Base-by-base conservation (phyloP, 371 early-diverging fungal genomes). In the Mucor saturninus region DNA sequence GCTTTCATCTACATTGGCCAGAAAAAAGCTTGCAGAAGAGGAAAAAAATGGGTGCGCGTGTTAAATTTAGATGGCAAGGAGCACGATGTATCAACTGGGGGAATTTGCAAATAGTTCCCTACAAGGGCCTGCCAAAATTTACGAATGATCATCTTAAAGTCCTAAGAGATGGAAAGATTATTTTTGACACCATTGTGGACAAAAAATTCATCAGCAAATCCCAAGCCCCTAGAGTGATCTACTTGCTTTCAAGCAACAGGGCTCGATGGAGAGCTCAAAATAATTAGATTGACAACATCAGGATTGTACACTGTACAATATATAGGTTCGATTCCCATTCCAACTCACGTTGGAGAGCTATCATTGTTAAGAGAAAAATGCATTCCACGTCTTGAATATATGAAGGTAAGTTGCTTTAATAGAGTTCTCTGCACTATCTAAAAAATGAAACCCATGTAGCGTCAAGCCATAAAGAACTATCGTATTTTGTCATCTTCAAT, bases 171-270 rank as follows among this genome's bases (percentile, higher is more conserved):
- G 3, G 21, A 4, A 49, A 49, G 30, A 10, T 49, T 1, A 29
- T 29, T 49, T 9, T 49, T 2, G 28, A 49, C 15, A 30, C 10
- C 9, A 30, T 49, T 3, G 28, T 13, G 3, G 15, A 7, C 29
- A 10, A 7, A 2, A 28, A 49, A 49, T 49, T 15, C 29, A 49
- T 10, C 1, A 49, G 49, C 13, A 30, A 15, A 9, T 49, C 30
- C 7, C 14, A 42, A 6, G 37, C 49, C 29, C 32, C 48, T 14
- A 51, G 60, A 59, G 15, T 61, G 9, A 29, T 61, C 5, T 53
- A 59, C 69, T 45, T 32, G 50, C 29, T 70, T 70, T 38, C 63
- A 70, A 54, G 61, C 62, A 40, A 59, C 54, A 0, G 60, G 62
- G 1, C 50, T 70, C 10, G 63, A 70, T 43, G 65, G 63, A 11